Evolutionary conservation across 257 asterid genomes (phyloP).

Genomic region (Penstemon barbatus): DNA sequence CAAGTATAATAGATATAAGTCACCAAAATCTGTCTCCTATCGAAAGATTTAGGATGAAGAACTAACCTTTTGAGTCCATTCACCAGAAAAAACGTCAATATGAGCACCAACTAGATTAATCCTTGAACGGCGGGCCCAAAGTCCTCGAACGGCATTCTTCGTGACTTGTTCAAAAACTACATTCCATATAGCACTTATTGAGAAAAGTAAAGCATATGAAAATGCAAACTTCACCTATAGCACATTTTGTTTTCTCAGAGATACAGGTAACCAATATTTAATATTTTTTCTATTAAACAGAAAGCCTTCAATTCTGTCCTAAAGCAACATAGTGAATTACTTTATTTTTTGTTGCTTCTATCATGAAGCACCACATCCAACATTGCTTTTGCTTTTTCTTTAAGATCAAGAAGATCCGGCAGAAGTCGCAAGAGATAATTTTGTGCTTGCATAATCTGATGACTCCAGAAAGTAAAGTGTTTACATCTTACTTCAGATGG

Average conservation of each 20-base stretch:
- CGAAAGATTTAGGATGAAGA: slow-evolving; percentile 29
- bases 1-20: slow-evolving; percentile 14
- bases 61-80: slow-evolving; percentile 98
- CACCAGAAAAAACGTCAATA: slow-evolving; percentile 97
- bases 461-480: neutral
- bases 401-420: neutral
- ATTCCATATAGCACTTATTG: slow-evolving; percentile 31
- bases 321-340: neutral
- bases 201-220: slow-evolving; percentile 16
- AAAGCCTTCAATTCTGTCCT: neutral
- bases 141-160: slow-evolving; percentile 91
- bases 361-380: neutral
- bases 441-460: neutral
- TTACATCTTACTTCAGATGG: neutral
- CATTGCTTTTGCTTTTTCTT: neutral
- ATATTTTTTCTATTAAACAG: no score
- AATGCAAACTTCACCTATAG: neutral
- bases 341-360: neutral
- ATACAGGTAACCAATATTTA: neutral
- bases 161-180: slow-evolving; percentile 95
- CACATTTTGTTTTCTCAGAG: slow-evolving; percentile 11
- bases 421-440: neutral
- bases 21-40: slow-evolving; percentile 14
- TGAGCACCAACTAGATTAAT: slow-evolving; percentile 98
- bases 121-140: slow-evolving; percentile 98